These are phyloP conservation scores for Pseudogymnoascus sp. DNA, from an alignment of 2,329 filamentous ascomycete genomes.

Conservation along the genomic window DNA sequence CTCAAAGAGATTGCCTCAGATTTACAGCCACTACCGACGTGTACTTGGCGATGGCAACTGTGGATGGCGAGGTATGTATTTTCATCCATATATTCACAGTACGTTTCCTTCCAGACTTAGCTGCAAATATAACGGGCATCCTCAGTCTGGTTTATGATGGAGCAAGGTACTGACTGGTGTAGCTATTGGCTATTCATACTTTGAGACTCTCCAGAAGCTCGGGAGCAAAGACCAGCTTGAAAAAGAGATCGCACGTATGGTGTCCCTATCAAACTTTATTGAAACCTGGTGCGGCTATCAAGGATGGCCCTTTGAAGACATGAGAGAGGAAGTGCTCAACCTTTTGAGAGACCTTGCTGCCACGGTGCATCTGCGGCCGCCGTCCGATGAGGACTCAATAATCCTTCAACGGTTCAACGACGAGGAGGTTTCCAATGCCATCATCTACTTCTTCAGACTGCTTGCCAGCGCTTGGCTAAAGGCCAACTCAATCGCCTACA, in stretches of 20 bases:
- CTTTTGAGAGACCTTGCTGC: slow-evolving; percentile 58
- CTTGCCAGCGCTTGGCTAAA: slow-evolving; percentile 82
- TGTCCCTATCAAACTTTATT: slow-evolving; percentile 62
- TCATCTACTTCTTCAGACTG: slow-evolving; percentile 80
- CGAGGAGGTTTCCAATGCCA: slow-evolving; percentile 54
- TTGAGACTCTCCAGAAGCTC: slow-evolving; percentile 69
- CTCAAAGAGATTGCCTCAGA: slow-evolving; percentile 41
- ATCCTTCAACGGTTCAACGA: slow-evolving; percentile 67
- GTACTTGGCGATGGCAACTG: slow-evolving; percentile 92
- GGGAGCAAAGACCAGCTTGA: slow-evolving; percentile 58
- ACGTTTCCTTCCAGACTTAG: neutral
- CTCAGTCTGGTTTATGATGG: slow-evolving; percentile 12
- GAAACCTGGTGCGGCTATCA: slow-evolving; percentile 63
- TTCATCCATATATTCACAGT: neutral
- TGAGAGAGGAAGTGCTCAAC: slow-evolving; percentile 65
- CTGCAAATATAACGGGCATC: neutral
- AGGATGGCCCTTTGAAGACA: slow-evolving; percentile 69
- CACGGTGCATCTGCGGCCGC: slow-evolving; percentile 39
- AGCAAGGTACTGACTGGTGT: slow-evolving; percentile 16
- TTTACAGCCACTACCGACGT: slow-evolving; percentile 79
- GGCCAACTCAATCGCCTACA: slow-evolving; percentile 60
- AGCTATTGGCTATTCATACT: slow-evolving; percentile 77
- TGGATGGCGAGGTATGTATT: slow-evolving; percentile 82
- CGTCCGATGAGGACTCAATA: slow-evolving; percentile 49
- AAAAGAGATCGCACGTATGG: slow-evolving; percentile 64